Evolutionary conservation across 2,329 filamentous ascomycete species (phyloP), one percentile per base, ranked within the genome.

Genomic region (Sporothrix brunneoviolacea): DNA sequence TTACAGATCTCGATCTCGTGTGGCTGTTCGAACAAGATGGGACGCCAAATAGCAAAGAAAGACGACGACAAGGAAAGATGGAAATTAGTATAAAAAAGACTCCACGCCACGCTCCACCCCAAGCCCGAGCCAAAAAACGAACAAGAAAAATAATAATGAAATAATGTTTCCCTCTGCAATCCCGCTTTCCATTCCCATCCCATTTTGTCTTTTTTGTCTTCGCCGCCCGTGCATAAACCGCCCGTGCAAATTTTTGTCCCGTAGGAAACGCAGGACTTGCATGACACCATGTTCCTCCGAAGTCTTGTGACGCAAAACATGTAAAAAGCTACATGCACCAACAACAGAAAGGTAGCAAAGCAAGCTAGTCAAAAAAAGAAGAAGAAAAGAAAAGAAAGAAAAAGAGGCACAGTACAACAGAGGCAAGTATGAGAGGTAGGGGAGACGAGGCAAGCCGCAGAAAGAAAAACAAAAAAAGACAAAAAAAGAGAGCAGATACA

Each of bases 81-180:
- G 55, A 52, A 51, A 55, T 51, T 57, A 54, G 45, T 55, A 51
- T 45, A 50, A 28, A 45, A 43, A 45, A 35, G 41, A 41, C 50
- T 51, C 50, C 50, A 48, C 55, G 54, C 55, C 52, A 43, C 55
- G 52, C 55, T 55, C 35, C 51, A 44, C 47, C 32, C 50, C 51
- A 43, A 43, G 21, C 47, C 51, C 16, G 38, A 53, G 46, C 41
- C 51, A 45, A 48, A 45, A 48, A 45, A 49, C 24, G 24, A 27
- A 47, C 46, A 39, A 13, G 43, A 27, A 30, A 30, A 22, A 47
- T 46, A 39, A 13, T 37, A 27, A 30, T 24, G 18, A 30, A 38
- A 24, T 10, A 7, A 8, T 10, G 42, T 15, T 18, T 43, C 38
- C 30, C 38, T 49, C 36, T 16, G 35, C 22, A 40, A 21, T 46